Base-by-base conservation (phyloP, 2,329 filamentous ascomycete genomes). In the Cercospora canescens region DNA sequence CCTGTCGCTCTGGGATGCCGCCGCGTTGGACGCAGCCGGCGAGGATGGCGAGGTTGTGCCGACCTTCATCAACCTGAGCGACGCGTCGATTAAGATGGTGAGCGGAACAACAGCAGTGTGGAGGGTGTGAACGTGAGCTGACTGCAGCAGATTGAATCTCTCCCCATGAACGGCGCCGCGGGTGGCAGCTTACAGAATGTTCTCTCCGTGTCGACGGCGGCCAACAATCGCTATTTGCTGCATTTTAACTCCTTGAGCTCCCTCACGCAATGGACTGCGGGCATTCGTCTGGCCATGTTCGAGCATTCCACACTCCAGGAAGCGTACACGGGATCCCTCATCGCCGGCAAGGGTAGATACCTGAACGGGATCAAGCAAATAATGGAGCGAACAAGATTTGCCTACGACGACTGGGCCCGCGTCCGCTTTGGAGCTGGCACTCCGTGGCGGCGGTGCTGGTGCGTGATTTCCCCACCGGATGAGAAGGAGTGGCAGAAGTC, bases 31-130 rank as follows among this genome's bases (percentile, higher is more conserved):
- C 81, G 89, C 88, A 41, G 94, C 92, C 12, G 93, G 92, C 37
- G 90, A 93, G 72, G 88, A 95, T 74, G 91, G 89, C 70, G 92
- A 96, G 76, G 91, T 96, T 56, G 83, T 94, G 48, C 93, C 93
- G 34, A 95, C 92, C 59, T 99, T 97, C 77, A 94, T 99, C 78
- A 99, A 99, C 76, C 81, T 99, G 66, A 96, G 95, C 6, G 95
- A 99, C 84, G 95, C 95, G 21, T 97, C 95, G 0, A 93, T 99
- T 73, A 97, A 96, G 80, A 97, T 98, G 93, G 95, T 97, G 59
- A 39, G 67, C 54, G 24, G 48, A 26, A 55, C 52, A 45, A 1
- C 32, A 28, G 16, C 30, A 32, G 55, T n/a, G 45, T 32, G 52
- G 11, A 35, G 24, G 6, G 21, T 41, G 18, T 28, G 18, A 30